Evolutionary conservation across 768 basidiomycete species (phyloP).

Genomic region (Lactifluus pinguis): DNA sequence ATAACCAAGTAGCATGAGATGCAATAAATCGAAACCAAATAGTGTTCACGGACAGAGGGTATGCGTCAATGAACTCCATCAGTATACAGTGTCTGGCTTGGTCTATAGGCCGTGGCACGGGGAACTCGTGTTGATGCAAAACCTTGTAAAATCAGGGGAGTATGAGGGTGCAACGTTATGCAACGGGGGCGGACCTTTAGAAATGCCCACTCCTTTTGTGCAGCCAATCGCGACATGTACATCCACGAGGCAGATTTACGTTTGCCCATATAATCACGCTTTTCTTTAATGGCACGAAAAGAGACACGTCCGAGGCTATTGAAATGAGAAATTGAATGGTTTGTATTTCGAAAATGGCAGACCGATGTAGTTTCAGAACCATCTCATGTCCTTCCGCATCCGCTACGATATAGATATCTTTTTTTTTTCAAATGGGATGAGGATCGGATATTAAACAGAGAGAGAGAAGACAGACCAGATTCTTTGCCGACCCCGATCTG

Average conservation of each 20-base stretch:
- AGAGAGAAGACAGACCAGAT: constrained; percentile 48
- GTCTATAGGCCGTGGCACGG: constrained; percentile 89
- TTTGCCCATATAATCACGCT: constrained; percentile 93
- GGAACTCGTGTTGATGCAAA: constrained; percentile 83
- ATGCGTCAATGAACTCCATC: constrained; percentile 94
- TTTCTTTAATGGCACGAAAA: constrained; percentile 93
- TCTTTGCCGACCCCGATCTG: constrained; percentile 99
- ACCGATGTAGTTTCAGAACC: constrained; percentile 94
- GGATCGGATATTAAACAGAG: background rate
- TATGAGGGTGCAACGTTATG: background rate
- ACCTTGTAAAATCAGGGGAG: constrained; percentile 41
- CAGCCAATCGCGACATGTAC: constrained; percentile 96
- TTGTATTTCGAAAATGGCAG: constrained; percentile 15
- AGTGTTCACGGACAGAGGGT: constrained; percentile 66
- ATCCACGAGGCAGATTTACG: constrained; percentile 97
- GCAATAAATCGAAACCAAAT: constrained; percentile 1
- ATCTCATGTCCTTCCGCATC: constrained; percentile 77
- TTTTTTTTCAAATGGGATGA: background rate
- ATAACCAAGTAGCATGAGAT: background rate
- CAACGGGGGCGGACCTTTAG: constrained; percentile 65
- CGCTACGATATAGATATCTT: constrained; percentile 88
- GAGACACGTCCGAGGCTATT: constrained; percentile 90
- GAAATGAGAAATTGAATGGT: background rate
- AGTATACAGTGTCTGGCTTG: constrained; percentile 91
- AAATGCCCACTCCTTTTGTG: constrained; percentile 97